A percentile compares a stretch with the other conserved stretches of the same genome.
Evolutionary conservation across 2,329 filamentous ascomycete genomes (phyloP).

Genomic region (Fusarium sp.): DNA sequence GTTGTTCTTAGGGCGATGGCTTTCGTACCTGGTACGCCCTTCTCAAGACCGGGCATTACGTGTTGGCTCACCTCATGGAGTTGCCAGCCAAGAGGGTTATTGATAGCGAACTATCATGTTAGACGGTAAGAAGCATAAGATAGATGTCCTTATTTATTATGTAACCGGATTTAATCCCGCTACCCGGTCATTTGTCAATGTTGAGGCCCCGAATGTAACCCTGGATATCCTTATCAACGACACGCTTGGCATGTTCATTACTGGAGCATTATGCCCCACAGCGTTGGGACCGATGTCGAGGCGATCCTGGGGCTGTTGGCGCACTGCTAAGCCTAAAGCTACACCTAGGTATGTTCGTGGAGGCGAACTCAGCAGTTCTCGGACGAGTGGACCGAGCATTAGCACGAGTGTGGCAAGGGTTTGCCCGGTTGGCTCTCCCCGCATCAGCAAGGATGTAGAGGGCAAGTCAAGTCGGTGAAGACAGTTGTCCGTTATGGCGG

Average conservation of each 20-base stretch:
- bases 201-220: neutral
- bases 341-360: neutral
- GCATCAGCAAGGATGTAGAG: neutral
- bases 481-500: neutral
- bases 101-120: neutral
- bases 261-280: neutral
- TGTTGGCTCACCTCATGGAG: neutral
- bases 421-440: neutral
- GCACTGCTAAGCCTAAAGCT: neutral
- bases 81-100: neutral
- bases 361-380: neutral
- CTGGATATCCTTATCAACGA: neutral
- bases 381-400: neutral
- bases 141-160: neutral
- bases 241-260: neutral
- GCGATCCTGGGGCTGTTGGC: neutral
- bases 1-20: neutral
- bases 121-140: neutral
- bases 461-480: neutral
- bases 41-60: neutral
- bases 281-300: neutral
- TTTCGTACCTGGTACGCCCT: neutral
- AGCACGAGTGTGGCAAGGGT: neutral
- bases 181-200: neutral
- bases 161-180: neutral